These are phyloP conservation scores for Patellifolia procumbens DNA, from an alignment of 179 eudicot genomes.

Conservation along the genomic window DNA sequence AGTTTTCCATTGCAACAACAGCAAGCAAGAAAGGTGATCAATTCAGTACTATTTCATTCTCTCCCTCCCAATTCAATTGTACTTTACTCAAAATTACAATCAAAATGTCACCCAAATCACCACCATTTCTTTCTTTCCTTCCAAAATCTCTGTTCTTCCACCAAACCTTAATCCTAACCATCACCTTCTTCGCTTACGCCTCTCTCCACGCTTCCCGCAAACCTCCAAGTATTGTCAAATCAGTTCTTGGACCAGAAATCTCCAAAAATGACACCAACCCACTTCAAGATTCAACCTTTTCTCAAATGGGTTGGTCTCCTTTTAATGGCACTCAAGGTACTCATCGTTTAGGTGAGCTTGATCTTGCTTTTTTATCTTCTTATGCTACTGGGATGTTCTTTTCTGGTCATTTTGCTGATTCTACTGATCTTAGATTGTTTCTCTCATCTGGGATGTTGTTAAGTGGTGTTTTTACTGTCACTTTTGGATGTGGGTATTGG, in stretches of 20 bases:
- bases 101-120: conserved; percentile 30
- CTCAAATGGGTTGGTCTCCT: conserved; percentile 76
- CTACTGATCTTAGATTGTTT: conserved; percentile 63
- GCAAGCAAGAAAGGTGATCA: not conserved
- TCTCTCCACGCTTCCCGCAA: conserved; percentile 93
- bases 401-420: conserved; percentile 83
- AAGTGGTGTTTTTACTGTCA: conserved; percentile 62
- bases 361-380: conserved; percentile 72
- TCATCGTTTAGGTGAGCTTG: conserved; percentile 94
- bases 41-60: not conserved
- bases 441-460: conserved; percentile 79
- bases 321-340: conserved; percentile 71
- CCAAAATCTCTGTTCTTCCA: conserved; percentile 56
- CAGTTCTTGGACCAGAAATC: conserved; percentile 58
- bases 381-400: conserved; percentile 84
- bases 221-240: conserved; percentile 92
- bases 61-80: not conserved
- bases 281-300: conserved; percentile 20
- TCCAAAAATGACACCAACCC: conserved; percentile 32
- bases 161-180: conserved; percentile 51
- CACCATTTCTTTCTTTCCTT: conserved; percentile 44
- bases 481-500: conserved; percentile 81
- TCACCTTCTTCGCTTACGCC: conserved; percentile 87
- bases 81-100: no score
- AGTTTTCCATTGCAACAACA: not conserved